These are phyloP conservation scores for Bombardia bombarda DNA, from an alignment of 495 filamentous ascomycete genomes.

Conservation along the genomic window DNA sequence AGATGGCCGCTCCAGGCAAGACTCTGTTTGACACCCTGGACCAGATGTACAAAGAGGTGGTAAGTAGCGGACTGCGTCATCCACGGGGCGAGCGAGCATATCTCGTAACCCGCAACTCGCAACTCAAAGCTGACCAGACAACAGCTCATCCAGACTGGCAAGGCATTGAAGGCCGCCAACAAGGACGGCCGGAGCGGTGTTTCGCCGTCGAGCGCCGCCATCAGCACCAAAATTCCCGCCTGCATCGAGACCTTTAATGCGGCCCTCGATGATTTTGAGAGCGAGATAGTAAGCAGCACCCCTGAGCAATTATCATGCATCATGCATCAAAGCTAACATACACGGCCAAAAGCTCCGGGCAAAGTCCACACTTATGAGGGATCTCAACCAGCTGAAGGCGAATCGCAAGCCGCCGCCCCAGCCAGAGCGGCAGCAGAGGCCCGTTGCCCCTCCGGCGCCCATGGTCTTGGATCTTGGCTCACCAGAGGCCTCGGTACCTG, in stretches of 20 bases:
- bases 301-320: background rate
- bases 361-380: conserved; percentile 35
- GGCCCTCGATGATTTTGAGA: conserved; percentile 43
- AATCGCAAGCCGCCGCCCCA: conserved; percentile 12
- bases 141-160: conserved; percentile 45
- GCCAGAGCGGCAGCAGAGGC: conserved; percentile 10
- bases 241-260: conserved; percentile 37
- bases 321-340: background rate
- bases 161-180: conserved; percentile 31
- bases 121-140: conserved; percentile 1
- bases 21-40: conserved; percentile 34
- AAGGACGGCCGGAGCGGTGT: conserved; percentile 30
- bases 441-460: conserved; percentile 28
- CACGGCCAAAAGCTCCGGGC: conserved; percentile 25
- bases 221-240: conserved; percentile 28
- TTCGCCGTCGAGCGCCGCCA: conserved; percentile 17
- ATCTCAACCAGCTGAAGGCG: conserved; percentile 31
- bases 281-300: conserved; percentile 38
- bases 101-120: background rate
- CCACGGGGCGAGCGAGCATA: too few relatives aligned
- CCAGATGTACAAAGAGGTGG: conserved; percentile 39
- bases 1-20: conserved; percentile 26
- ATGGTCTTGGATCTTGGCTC: conserved; percentile 24
- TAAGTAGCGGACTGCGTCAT: conserved; percentile 16
- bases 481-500: too few relatives aligned